Evolutionary conservation across 1,284 basidiomycete genomes (phyloP).

Genomic region (Takashimella koratensis): DNA sequence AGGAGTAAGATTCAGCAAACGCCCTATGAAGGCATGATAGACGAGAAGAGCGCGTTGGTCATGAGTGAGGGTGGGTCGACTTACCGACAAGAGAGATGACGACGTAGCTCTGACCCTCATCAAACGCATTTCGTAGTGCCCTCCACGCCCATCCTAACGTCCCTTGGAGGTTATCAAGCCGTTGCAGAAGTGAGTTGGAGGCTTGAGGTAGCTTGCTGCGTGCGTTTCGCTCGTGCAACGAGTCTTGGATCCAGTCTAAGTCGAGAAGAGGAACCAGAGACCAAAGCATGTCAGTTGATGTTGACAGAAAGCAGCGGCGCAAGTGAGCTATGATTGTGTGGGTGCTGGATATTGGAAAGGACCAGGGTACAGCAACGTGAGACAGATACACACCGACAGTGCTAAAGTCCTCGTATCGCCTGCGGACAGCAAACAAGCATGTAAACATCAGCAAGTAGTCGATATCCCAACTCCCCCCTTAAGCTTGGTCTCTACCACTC

Average conservation of each 20-base stretch:
- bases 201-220: constrained; percentile 17
- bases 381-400: constrained; percentile 59
- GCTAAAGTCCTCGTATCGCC: constrained; percentile 66
- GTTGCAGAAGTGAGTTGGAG: constrained; percentile 21
- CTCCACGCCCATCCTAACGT: constrained; percentile 60
- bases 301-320: too few species aligned
- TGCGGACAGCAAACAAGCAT: too few species aligned
- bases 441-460: constrained; percentile 20
- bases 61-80: constrained; percentile 40
- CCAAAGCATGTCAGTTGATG: too few species aligned
- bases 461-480: too few species aligned
- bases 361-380: too few species aligned
- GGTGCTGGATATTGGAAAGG: neutral
- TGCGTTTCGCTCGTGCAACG: constrained; percentile 72
- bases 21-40: constrained; percentile 3
- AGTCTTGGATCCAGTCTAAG: constrained; percentile 91
- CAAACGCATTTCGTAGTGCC: constrained; percentile 55
- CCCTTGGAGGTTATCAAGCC: constrained; percentile 39
- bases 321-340: neutral
- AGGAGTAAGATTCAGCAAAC: neutral
- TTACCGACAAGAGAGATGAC: constrained; percentile 79
- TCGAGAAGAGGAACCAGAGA: too few species aligned
- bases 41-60: neutral
- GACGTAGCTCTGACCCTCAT: constrained; percentile 63
- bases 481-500: too few species aligned